These are phyloP conservation scores for Lablab purpureus DNA, from an alignment of 306 rosid species.

Conservation along the genomic window DNA sequence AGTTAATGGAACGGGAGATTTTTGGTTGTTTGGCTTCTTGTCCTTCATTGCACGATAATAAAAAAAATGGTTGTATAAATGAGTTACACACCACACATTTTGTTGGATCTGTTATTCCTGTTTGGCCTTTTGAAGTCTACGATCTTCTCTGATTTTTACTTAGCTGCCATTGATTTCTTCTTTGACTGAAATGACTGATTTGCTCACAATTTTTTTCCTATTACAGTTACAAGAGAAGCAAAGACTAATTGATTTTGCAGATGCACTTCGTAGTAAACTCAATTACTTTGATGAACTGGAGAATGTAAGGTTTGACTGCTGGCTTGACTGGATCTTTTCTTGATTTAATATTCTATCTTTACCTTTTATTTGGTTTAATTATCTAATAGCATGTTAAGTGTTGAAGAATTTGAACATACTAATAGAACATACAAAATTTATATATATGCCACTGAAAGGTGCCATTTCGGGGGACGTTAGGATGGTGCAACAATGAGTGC, in stretches of 20 bases:
- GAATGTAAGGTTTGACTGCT: constrained; percentile 99
- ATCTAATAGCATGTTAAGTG: constrained; percentile 27
- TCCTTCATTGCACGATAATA: neutral
- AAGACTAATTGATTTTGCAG: constrained; percentile 85
- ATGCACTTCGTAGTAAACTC: constrained; percentile 95
- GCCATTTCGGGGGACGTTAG: constrained; percentile 34
- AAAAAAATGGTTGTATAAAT: neutral
- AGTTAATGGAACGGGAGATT: neutral
- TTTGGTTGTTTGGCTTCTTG: constrained; percentile 24
- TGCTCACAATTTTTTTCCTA: constrained; percentile 39
- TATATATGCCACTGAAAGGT: constrained; percentile 4
- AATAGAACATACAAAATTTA: constrained; percentile 31
- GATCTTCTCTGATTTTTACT: constrained; percentile 3
- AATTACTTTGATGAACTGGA: constrained; percentile 99
- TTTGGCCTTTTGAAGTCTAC: constrained; percentile 22
- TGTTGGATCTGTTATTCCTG: constrained; percentile 34
- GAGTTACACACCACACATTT: constrained; percentile 25
- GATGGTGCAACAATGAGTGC: constrained; percentile 27
- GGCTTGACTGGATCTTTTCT: constrained; percentile 67
- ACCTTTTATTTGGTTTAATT: neutral
- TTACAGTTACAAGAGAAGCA: constrained; percentile 93
- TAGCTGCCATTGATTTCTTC: constrained; percentile 19
- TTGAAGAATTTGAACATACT: constrained; percentile 30
- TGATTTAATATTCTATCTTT: constrained; percentile 30
- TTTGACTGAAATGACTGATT: constrained; percentile 40